Percentiles rank a stretch among this genome's conserved stretches.
These are phyloP conservation scores for Coccomyxa subellipsoidea DNA, from an alignment of 163 green algal genomes.

Conservation along the genomic window DNA sequence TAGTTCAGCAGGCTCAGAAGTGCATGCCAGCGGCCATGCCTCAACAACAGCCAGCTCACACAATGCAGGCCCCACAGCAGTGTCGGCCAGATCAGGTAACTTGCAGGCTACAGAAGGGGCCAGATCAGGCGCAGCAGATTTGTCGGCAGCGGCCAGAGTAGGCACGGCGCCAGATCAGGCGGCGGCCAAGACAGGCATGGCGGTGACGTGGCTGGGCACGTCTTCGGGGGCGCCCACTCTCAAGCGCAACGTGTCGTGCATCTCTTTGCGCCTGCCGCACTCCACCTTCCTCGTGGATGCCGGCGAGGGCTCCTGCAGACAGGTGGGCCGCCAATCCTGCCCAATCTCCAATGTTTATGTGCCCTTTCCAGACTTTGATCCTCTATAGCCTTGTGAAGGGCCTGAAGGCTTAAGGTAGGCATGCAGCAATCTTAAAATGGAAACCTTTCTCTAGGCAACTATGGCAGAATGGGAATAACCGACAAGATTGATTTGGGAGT, in stretches of 20 bases:
- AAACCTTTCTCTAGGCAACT: no score
- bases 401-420: no score
- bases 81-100: background rate
- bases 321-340: background rate
- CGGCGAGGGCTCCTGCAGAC: constrained; percentile 80
- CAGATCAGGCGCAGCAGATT: background rate
- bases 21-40: no score
- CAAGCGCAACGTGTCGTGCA: constrained; percentile 78
- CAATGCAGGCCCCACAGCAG: background rate
- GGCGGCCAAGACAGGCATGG: constrained; percentile 27
- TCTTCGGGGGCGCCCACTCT: constrained; percentile 75
- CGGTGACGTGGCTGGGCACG: constrained; percentile 90
- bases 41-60: background rate
- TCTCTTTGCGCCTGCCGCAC: constrained; percentile 41
- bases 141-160: background rate
- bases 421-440: no score
- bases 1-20: no score
- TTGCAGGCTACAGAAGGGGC: background rate
- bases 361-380: no score
- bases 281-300: constrained; percentile 75
- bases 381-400: no score
- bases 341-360: background rate
- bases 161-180: background rate
- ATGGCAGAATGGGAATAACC: no score
- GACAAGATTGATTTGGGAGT: background rate